Evolutionary conservation across 805 yeast genomes (phyloP).

Genomic region (Cyberlindnera mrakii): DNA sequence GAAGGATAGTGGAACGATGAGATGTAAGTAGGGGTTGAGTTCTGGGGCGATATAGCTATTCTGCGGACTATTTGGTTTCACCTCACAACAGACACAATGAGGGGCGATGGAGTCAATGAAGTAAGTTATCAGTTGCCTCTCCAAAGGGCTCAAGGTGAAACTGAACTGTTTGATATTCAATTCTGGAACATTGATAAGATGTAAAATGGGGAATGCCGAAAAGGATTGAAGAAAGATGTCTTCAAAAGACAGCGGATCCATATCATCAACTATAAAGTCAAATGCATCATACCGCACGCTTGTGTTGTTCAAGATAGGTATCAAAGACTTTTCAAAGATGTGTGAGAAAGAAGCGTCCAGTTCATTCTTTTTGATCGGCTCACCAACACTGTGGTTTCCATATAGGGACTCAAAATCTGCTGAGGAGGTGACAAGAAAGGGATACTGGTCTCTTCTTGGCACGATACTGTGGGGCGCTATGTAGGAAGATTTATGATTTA

Average conservation of each 20-base stretch:
- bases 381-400: conserved; percentile 5
- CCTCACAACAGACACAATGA: conserved; percentile 33
- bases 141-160: conserved; percentile 8
- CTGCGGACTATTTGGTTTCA: conserved; percentile 11
- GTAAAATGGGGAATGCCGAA: conserved; percentile 17
- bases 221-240: conserved; percentile 18
- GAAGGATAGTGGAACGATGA: conserved; percentile 33
- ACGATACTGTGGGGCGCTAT: conserved; percentile 2
- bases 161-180: conserved; percentile 11
- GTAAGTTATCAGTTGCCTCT: conserved; percentile 24
- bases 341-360: conserved; percentile 2
- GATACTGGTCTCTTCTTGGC: conserved; percentile 8
- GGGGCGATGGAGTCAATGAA: conserved; percentile 33
- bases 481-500: neutral
- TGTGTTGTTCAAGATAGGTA: conserved; percentile 9
- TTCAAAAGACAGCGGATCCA: conserved; percentile 11
- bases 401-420: neutral
- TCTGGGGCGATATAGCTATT: conserved; percentile 22
- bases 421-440: conserved; percentile 3
- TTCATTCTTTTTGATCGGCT: conserved; percentile 2
- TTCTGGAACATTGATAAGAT: conserved; percentile 10
- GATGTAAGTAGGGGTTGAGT: conserved; percentile 32
- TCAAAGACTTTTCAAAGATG: conserved; percentile 13
- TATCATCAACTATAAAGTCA: conserved; percentile 12
- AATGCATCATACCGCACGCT: conserved; percentile 10